Percentiles rank a stretch among this genome's conserved stretches.
phyloP scores from a whole-genome alignment of 106 monocot genomes.

The Agapanthus africanus region DNA sequence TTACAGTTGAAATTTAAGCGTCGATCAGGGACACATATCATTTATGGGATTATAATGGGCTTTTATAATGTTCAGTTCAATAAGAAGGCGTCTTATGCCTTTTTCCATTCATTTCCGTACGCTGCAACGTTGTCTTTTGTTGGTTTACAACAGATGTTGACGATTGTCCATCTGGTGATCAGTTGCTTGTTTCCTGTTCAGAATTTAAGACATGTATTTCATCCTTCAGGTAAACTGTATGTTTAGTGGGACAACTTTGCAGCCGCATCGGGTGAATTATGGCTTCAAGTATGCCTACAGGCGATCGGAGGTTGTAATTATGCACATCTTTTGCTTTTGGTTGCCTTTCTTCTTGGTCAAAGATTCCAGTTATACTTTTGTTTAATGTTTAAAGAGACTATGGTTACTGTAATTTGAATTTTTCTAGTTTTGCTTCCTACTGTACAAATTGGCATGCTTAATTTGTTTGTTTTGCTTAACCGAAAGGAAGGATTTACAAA shows the following conservation, averaged over 20 bases:
- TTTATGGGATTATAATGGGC: no score
- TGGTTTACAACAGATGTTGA: no score
- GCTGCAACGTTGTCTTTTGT: no score
- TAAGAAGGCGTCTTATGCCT: no score
- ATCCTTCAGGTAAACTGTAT: slow-evolving; percentile 4
- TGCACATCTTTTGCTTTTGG: background rate
- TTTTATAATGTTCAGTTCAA: no score
- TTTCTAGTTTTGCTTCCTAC: background rate
- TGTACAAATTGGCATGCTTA: background rate
- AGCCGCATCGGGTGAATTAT: background rate
- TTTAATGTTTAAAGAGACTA: background rate
- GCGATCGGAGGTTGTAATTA: slow-evolving; percentile 12
- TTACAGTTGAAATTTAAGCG: no score
- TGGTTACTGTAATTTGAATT: background rate
- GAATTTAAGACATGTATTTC: background rate
- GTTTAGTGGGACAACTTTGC: background rate
- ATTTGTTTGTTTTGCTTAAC: background rate
- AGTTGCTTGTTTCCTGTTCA: no score
- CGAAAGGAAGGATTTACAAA: no score
- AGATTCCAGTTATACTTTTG: background rate
- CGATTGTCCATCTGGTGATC: no score
- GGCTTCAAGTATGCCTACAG: slow-evolving; percentile 9
- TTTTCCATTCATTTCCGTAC: no score
- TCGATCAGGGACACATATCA: no score
- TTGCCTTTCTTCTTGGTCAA: background rate